Percentiles rank a stretch among this genome's conserved stretches.
phyloP scores from a whole-genome alignment of 768 basidiomycete species.

The Lentinula raphanica region DNA sequence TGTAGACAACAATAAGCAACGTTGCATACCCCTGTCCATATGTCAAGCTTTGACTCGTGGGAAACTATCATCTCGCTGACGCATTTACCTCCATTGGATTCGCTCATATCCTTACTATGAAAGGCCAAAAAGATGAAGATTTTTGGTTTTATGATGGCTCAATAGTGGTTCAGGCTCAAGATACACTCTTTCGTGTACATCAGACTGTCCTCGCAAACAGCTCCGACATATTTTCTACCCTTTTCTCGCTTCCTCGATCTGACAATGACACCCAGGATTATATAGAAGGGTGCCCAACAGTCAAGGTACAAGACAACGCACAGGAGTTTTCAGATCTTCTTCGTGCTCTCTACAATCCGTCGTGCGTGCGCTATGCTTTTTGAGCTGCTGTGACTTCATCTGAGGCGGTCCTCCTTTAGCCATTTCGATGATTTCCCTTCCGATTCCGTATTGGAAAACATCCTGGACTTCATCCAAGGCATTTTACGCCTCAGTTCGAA shows the following conservation, averaged over 20 bases:
- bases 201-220: conserved; percentile 45
- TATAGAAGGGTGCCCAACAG: conserved; percentile 47
- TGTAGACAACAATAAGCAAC: too few species aligned
- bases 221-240: conserved; percentile 60
- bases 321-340: conserved; percentile 46
- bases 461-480: conserved; percentile 42
- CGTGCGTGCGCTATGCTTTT: conserved; percentile 21
- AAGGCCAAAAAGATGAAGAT: conserved; percentile 9
- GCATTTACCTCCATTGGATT: not conserved
- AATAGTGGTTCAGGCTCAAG: conserved; percentile 35
- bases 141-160: conserved; percentile 47
- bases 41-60: conserved; percentile 3
- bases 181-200: conserved; percentile 38
- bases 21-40: too few species aligned
- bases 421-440: conserved; percentile 31
- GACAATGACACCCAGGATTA: conserved; percentile 23
- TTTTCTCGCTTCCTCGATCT: conserved; percentile 57
- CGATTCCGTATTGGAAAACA: conserved; percentile 35
- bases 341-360: conserved; percentile 48
- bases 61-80: not conserved
- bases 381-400: not conserved
- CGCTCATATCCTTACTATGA: not conserved
- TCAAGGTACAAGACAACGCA: conserved; percentile 43
- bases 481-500: conserved; percentile 63
- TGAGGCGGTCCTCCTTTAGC: conserved; percentile 14